A percentile compares a stretch with the other conserved stretches of the same genome.
phyloP scores from a whole-genome alignment of 108 stramenopile species.

The Skeletonema grethae region DNA sequence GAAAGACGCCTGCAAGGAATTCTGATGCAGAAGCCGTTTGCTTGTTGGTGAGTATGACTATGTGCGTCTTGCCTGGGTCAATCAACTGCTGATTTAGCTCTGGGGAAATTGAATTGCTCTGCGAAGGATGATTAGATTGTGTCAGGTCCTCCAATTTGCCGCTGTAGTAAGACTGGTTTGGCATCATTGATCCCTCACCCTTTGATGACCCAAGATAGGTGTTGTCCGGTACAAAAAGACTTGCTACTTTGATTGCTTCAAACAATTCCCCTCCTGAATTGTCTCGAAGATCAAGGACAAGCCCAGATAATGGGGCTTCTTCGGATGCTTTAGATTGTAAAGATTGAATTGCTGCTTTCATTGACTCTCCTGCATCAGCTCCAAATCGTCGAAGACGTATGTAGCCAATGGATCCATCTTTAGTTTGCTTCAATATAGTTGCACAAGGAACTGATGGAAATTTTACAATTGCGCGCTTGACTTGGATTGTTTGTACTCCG shows the following conservation, averaged over 20 bases:
- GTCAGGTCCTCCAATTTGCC: neutral
- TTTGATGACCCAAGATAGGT: neutral
- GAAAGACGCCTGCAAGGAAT: slow-evolving; percentile 1
- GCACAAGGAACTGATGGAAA: slow-evolving; percentile 3
- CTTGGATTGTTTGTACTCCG: neutral
- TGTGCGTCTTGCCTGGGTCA: neutral
- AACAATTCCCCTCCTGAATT: neutral
- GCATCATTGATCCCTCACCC: neutral
- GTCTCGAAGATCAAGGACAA: neutral
- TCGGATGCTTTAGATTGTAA: neutral
- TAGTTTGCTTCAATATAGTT: neutral
- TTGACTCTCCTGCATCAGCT: slow-evolving; percentile 1
- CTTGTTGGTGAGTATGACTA: neutral
- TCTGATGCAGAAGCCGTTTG: slow-evolving; percentile 1
- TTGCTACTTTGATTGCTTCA: slow-evolving; percentile 1
- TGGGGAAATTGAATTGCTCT: neutral
- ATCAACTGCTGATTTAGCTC: neutral
- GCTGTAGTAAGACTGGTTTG: slow-evolving; percentile 3
- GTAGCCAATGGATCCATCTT: neutral
- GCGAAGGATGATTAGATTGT: neutral
- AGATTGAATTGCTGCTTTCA: neutral
- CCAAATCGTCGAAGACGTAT: slow-evolving; percentile 2
- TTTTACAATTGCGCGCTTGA: neutral
- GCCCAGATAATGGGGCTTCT: neutral
- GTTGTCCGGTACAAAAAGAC: neutral